Evolutionary conservation across 2,329 filamentous ascomycete genomes (phyloP), one percentile per base, ranked within the genome.

Genomic region (Fusarium multiceps): DNA sequence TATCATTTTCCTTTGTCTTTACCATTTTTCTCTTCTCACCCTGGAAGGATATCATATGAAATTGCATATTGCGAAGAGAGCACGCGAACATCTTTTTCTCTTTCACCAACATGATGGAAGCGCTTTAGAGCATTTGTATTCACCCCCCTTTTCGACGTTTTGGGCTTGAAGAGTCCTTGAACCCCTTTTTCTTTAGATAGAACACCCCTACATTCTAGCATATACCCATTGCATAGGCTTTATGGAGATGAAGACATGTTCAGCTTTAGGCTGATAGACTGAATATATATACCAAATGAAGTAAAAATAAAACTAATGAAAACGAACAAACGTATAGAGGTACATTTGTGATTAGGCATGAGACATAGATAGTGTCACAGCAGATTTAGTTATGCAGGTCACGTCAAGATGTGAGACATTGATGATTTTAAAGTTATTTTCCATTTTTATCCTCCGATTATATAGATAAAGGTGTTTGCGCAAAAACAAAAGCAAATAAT

Each of bases 181-280:
- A 27, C 57, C 63, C 42, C 47, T 56, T 50, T 58, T 63, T 65
- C 58, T 61, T 48, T 49, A 59, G 59, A 64, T 48, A 62, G 56
- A 60, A 65, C 59, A 37, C 43, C 67, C 75, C 59, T 78, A 71
- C 72, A 68, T 76, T 78, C 71, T 75, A 77, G 75, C 74, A 78
- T 78, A 79, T 79, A 79, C 76, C 77, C 76, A 69, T 76, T 77
- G 73, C 77, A 79, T 76, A 77, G 63, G 73, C 72, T 64, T 73
- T 73, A 77, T 72, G 75, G 69, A 73, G 71, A 74, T 68, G 58
- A 66, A 66, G 62, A 66, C 63, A 68, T 68, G 66, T 69, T 72
- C 61, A 66, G 65, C 55, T 65, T 59, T 30, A 66, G 40, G 63
- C 62, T 63, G 47, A 21, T 64, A 73, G 68, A 69, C 72, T 72